Base-by-base conservation (phyloP, 2,329 filamentous ascomycete genomes). In the Phaeosphaeria sp. region DNA sequence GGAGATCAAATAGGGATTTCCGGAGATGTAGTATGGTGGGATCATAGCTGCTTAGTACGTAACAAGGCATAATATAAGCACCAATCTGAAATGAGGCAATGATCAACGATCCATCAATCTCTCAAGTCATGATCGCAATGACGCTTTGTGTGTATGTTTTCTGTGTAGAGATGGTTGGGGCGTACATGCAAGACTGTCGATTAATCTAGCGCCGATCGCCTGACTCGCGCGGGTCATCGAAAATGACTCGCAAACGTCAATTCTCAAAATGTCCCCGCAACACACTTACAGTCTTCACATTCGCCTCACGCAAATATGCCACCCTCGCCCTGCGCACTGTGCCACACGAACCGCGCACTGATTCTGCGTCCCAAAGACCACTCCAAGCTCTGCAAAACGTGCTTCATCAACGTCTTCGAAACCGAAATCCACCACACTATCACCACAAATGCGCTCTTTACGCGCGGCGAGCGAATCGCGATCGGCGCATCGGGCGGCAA, bases 401-500 rank as follows among this genome's bases (percentile, higher is more conserved):
- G 95, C 78, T 99, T 99, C 78, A 87, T 97, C 54, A 71, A 81
- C 11, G 85, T 95, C 46, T 99, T 99, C 73, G 95, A 99, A 77
- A 87, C 90, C 61, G 95, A 99, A 81, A 88, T 97, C 48, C 93
- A 98, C 75, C 90, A 96, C 72, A 98, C 95, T 4, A 96, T 99
- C 70, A 88, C 85, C 23, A 87, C 89, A 1, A 92, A 90, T 18
- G 81, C 84, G n/a, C 85, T 99, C 17, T 99, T 99, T 78, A 82
- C 83, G 46, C 88, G 85, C 1, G 94, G 94, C 57, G 95, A 99
- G 76, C 87, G 86, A 59, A 86, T 99, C 41, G 96, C 95, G 7
- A 97, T 99, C 71, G 96, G 95, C 44, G 95, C 96, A 49, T 97
- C 93, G 1, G 95, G 95, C 54, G 95, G 95, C 68, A 99, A 99